Conservation (phyloP, 1,284 basidiomycete genomes). For the Moniliella sp. region DNA sequence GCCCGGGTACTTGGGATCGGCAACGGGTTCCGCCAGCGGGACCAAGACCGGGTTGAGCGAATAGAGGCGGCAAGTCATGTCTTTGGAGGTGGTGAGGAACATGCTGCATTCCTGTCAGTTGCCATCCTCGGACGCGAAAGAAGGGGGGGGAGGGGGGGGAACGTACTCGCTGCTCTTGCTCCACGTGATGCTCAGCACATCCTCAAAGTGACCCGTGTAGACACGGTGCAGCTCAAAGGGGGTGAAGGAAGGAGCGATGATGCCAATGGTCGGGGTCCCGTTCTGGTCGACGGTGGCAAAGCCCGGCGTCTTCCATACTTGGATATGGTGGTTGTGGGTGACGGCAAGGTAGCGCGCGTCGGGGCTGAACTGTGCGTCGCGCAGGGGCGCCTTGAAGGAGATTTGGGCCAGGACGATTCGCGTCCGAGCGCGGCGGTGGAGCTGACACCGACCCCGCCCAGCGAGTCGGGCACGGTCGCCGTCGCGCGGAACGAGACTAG, state of each 20-base stretch:
- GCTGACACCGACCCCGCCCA: too few relatives aligned
- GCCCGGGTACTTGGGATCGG: not conserved
- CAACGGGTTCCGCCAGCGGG: too few relatives aligned
- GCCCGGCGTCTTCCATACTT: constrained; percentile 92
- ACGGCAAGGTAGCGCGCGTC: constrained; percentile 82
- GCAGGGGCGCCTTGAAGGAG: constrained; percentile 76
- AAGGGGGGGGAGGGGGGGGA: not conserved
- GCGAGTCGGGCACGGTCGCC: too few relatives aligned
- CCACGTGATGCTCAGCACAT: constrained; percentile 75
- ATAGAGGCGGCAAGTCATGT: constrained; percentile 87
- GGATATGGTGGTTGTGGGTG: constrained; percentile 67
- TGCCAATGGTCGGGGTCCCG: too few relatives aligned
- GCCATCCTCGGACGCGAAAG: not conserved
- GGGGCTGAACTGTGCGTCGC: constrained; percentile 69
- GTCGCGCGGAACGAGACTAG: too few relatives aligned
- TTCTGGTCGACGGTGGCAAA: constrained; percentile 49
- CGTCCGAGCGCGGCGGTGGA: constrained; percentile 15
- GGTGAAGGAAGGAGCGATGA: constrained; percentile 97
- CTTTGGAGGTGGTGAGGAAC: constrained; percentile 79
- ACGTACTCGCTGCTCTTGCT: constrained; percentile 64
- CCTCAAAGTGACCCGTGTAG: constrained; percentile 88
- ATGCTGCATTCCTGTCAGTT: constrained; percentile 42
- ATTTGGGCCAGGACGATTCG: constrained; percentile 23
- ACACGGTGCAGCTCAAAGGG: constrained; percentile 76
- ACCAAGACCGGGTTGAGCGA: constrained; percentile 61